A percentile compares a stretch with the other conserved stretches of the same genome.
Conservation (phyloP, 2,329 filamentous ascomycete genomes). For the Trichoderma oligosporum region DNA sequence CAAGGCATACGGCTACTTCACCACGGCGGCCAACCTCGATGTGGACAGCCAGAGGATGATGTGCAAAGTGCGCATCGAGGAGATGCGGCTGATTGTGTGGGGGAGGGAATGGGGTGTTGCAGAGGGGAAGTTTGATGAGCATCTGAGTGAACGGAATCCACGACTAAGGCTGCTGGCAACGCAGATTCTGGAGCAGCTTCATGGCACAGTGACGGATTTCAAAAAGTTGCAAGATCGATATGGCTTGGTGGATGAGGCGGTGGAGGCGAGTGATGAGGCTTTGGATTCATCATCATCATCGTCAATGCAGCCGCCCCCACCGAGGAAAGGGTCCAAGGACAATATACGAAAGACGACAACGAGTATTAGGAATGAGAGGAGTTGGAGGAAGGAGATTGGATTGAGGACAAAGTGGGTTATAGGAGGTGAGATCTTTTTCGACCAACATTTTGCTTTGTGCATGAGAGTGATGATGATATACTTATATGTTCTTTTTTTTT, state of each 20-base stretch:
- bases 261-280: slow-evolving; percentile 3
- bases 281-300: slow-evolving; percentile 26
- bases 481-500: not conserved
- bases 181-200: slow-evolving; percentile 42
- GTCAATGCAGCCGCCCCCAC: slow-evolving; percentile 19
- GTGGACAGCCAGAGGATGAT: slow-evolving; percentile 41
- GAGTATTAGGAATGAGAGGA: slow-evolving; percentile 25
- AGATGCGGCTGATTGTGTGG: slow-evolving; percentile 47
- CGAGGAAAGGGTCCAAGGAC: slow-evolving; percentile 25
- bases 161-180: slow-evolving; percentile 39
- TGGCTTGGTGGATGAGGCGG: slow-evolving; percentile 36
- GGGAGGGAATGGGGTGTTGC: slow-evolving; percentile 47
- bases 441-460: not conserved
- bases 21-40: slow-evolving; percentile 41
- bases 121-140: slow-evolving; percentile 43
- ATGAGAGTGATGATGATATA: not conserved
- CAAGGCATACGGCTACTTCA: slow-evolving; percentile 45
- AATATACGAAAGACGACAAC: slow-evolving; percentile 23
- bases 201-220: slow-evolving; percentile 44
- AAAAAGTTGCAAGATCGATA: slow-evolving; percentile 41
- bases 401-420: slow-evolving; percentile 44
- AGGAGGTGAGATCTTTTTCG: slow-evolving; percentile 29
- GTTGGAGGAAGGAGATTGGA: slow-evolving; percentile 35
- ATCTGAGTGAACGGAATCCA: slow-evolving; percentile 37
- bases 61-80: slow-evolving; percentile 48